A percentile compares a stretch with the other conserved stretches of the same genome.
These are phyloP conservation scores for Pseudomicrostroma phylloplanum DNA, from an alignment of 1,284 basidiomycete species.

Conservation along the genomic window DNA sequence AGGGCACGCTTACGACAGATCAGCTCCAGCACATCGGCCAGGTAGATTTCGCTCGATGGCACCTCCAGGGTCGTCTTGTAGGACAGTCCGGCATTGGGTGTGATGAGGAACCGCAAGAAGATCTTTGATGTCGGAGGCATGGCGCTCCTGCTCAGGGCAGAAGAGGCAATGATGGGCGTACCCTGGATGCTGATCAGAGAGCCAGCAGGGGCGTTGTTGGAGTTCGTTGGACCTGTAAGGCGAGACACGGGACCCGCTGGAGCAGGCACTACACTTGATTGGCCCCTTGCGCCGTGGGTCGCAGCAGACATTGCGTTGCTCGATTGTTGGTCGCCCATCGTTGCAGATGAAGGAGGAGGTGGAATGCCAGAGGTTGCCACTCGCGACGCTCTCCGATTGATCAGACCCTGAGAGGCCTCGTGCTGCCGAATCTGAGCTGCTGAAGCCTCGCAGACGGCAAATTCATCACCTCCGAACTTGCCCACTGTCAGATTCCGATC, in stretches of 20 bases:
- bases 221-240: background rate
- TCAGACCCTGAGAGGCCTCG: slow-evolving; percentile 52
- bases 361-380: slow-evolving; percentile 16
- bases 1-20: slow-evolving; percentile 43
- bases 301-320: slow-evolving; percentile 17
- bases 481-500: slow-evolving; percentile 77
- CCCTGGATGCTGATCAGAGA: slow-evolving; percentile 32
- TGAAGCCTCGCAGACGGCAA: slow-evolving; percentile 71
- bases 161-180: slow-evolving; percentile 37
- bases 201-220: slow-evolving; percentile 14
- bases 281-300: slow-evolving; percentile 9
- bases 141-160: slow-evolving; percentile 26
- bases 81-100: slow-evolving; percentile 36
- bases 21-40: slow-evolving; percentile 83
- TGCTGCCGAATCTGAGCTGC: slow-evolving; percentile 76
- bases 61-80: slow-evolving; percentile 51
- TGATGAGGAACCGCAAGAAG: slow-evolving; percentile 41
- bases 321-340: slow-evolving; percentile 8
- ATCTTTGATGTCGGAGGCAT: slow-evolving; percentile 27
- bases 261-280: background rate
- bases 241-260: background rate
- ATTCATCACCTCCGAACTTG: slow-evolving; percentile 85
- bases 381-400: slow-evolving; percentile 21
- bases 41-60: slow-evolving; percentile 76
- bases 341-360: slow-evolving; percentile 6